phyloP scores from a whole-genome alignment of 129 eudicot genomes.

The Tagetes patula region DNA sequence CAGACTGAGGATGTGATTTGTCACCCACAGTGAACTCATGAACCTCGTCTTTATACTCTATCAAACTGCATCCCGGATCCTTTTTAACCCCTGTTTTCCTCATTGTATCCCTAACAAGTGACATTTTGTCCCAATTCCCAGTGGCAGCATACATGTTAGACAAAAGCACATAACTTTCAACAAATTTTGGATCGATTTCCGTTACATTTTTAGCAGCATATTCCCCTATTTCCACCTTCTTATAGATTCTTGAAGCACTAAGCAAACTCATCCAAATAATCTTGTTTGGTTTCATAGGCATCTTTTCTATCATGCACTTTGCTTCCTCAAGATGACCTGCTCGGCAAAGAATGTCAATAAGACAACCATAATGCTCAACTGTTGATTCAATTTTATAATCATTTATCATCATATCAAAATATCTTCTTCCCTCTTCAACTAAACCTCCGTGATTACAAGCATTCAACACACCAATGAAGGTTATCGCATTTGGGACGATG shows the following conservation, averaged over 20 bases:
- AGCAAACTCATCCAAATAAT: constrained; percentile 87
- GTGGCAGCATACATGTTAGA: constrained; percentile 87
- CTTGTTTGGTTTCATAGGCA: constrained; percentile 76
- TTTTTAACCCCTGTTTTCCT: constrained; percentile 40
- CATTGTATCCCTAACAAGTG: constrained; percentile 56
- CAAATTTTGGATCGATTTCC: constrained; percentile 66
- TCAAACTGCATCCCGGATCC: constrained; percentile 50
- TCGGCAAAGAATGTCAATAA: constrained; percentile 84
- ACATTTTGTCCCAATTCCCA: constrained; percentile 77
- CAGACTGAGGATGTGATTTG: constrained; percentile 43
- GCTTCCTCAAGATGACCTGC: constrained; percentile 71
- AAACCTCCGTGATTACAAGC: constrained; percentile 95
- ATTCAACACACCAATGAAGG: constrained; percentile 47
- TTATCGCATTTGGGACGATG: constrained; percentile 40
- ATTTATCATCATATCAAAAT: constrained; percentile 64
- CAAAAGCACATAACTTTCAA: constrained; percentile 76
- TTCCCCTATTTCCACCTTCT: constrained; percentile 62
- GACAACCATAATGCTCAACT: constrained; percentile 83
- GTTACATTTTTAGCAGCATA: constrained; percentile 44
- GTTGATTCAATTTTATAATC: constrained; percentile 56
- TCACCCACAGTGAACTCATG: constrained; percentile 53
- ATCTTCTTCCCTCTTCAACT: constrained; percentile 50
- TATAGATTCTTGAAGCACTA: constrained; percentile 57
- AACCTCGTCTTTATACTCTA: constrained; percentile 36
- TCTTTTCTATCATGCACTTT: constrained; percentile 59